Base-by-base conservation (phyloP, 179 eudicot species). In the Spinacia oleracea region DNA sequence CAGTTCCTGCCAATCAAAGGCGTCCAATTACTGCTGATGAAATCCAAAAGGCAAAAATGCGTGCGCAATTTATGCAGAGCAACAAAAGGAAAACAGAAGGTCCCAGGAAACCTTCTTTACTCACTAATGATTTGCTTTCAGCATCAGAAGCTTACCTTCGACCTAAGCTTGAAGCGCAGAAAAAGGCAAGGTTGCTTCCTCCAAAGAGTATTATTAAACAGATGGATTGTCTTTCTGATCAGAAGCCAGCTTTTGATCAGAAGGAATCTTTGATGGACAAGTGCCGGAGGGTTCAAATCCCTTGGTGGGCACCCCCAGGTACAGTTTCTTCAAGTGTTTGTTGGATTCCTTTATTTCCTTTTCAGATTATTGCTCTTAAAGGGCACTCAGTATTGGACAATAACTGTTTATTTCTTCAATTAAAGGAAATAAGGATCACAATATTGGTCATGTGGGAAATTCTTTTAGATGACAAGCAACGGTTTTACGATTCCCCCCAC, bases 11-110 rank as follows among this genome's bases (percentile, higher is more conserved):
- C 81, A 86, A 75, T 84, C 92, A 89, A 83, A 85, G 89, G 64
- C 99, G 99, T n/a, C 99, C 99, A 20, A 84, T 96, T 77, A 93
- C 99, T 31, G 99, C 98, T 45, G 99, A 96, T 81, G 99, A 96
- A 72, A 96, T 96, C 71, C 99, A 91, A 77, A 96, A 96, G 82
- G 99, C 98, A 32, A 96, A 96, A 85, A 38, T 93, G 84, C 97
- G 99, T 46, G 97, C 97, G 21, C 98, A 90, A 60, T 87, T 83
- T 68, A 85, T 93, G 91, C 97, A 88, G 84, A 88, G 79, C 82
- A 89, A 68, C 83, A 86, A 82, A 80, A 64, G 60, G 60, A 88
- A 84, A 85, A 77, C 81, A 25, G 91, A 87, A 82, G 85, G 81
- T 74, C 67, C 85, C 73, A 89, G 82, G 66, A 86, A 73, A 82